These are phyloP conservation scores for Boletus subparvulus DNA, from an alignment of 768 basidiomycete genomes.

Conservation along the genomic window DNA sequence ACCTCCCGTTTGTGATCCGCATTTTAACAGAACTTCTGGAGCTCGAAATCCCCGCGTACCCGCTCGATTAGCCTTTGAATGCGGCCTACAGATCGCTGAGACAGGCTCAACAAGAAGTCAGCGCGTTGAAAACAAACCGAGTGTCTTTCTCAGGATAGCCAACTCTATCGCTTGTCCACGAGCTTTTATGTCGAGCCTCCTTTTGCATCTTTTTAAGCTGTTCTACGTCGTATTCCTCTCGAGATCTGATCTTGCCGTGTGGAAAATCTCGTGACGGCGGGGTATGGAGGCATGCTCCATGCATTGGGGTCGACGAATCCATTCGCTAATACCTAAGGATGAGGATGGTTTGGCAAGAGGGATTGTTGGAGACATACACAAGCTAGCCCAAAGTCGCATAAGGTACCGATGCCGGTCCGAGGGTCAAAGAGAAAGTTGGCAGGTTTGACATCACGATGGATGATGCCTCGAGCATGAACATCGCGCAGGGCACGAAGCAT, in stretches of 20 bases:
- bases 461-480: constrained; percentile 80
- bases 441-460: constrained; percentile 97
- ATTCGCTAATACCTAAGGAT: constrained; percentile 48
- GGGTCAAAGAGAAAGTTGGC: constrained; percentile 97
- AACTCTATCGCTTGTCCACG: constrained; percentile 61
- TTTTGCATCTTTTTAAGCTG: constrained; percentile 57
- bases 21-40: constrained; percentile 94
- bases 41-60: constrained; percentile 97
- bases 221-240: constrained; percentile 47
- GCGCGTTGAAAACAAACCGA: constrained; percentile 43
- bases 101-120: neutral
- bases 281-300: constrained; percentile 78
- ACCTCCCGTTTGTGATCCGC: constrained; percentile 91
- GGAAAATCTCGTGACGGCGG: constrained; percentile 57
- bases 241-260: constrained; percentile 59
- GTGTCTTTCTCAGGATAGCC: constrained; percentile 77
- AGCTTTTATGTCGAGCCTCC: constrained; percentile 56
- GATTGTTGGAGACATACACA: constrained; percentile 55
- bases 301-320: constrained; percentile 41
- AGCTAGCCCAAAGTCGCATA: constrained; percentile 95
- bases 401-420: constrained; percentile 73
- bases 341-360: neutral
- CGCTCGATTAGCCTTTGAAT: constrained; percentile 91
- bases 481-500: constrained; percentile 89
- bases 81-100: constrained; percentile 48